Base-by-base conservation (phyloP, 108 stramenopile genomes). In the Conticribra guillardii region DNA sequence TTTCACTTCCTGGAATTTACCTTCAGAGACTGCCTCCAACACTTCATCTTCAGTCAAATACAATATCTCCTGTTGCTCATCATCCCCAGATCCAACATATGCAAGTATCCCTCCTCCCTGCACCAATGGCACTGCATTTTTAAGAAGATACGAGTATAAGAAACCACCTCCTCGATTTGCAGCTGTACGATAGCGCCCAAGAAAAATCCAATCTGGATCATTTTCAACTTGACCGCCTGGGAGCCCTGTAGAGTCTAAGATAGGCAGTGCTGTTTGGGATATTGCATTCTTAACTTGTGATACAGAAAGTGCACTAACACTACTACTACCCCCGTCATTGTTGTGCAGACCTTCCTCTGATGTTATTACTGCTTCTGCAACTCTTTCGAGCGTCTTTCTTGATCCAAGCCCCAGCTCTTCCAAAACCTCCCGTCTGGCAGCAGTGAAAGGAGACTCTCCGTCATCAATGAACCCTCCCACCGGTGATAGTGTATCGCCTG, bases 91-190 rank as follows among this genome's bases (percentile, higher is more conserved):
- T 11, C 78, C 59, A 18, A 28, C 28, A 32, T 67, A 77, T 34
- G 26, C 56, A 23, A 57, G 60, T 60, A 73, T 70, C 21, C 80
- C 76, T 7, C 79, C 81, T 26, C 56, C 63, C 19, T 64, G 62
- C 5, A 71, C 32, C 7, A 85, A 41, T 23, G 81, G 80, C 47
- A 81, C 84, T 47, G 83, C 83, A 47, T 82, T 71, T 47, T 71
- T 82, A 22, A 89, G 71, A 44, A 89, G 60, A 58, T 79, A 85
- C 30, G 82, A 54, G 79, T 85, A 75, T 8, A 82, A 22, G 58
- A 80, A 86, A 0, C 88, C 88, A 9, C 85, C 88, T 32, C 88
- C 88, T 23, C 88, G 69, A 80, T 89, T 89, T 11, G 82, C 82
- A 24, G 81, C 77, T 1, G 88, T 84, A 29, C 85, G 47, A 57